Evolutionary conservation across 305 asterid genomes (phyloP), one percentile per base, ranked within the genome.

Genomic region (Solanum hybrid): DNA sequence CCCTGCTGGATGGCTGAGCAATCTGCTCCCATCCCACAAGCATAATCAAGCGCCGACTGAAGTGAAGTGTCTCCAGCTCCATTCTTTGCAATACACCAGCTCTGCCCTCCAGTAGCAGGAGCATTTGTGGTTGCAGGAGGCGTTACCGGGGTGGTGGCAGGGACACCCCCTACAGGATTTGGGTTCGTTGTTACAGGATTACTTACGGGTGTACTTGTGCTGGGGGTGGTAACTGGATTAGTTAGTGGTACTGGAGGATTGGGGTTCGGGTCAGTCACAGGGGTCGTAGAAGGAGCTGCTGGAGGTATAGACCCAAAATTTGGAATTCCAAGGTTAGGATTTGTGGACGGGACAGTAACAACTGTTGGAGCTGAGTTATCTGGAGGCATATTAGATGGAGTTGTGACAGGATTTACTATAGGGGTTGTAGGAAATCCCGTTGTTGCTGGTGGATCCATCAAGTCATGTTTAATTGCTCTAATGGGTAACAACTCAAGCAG

Each of bases 1-100:
- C 98, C 92, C 88, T 92, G 96, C 90, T 95, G 98, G 60, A 96
- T 95, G 7, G 92, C 90, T 4, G 96, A 89, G 26, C 99, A 96
- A 86, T 96, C 98, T 10, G 95, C 99, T 15, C 98, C 98, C 1
- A 89, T 91, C 82, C 99, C 98, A 90, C 99, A 96, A 0, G 99
- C 98, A 71, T 95, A 96, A 91, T 96, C 98, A 26, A 96, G 89
- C 2, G 97, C 99, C 0, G 93, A 45, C 89, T 96, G 98, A 51
- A 96, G 89, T 22, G 91, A 78, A 31, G 92, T 89, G 73, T 95
- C 93, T 27, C 91, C 73, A 34, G 84, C 90, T 22, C 99, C 99
- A 42, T 89, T 91, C 93, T 92, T 95, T 0, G 96, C 98, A 11
- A 96, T 93, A 84, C 99, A 97, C 98, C 98, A 97, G 88, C 94